Evolutionary conservation across 106 monocot genomes (phyloP).

Genomic region (Dioscorea dumetorum): DNA sequence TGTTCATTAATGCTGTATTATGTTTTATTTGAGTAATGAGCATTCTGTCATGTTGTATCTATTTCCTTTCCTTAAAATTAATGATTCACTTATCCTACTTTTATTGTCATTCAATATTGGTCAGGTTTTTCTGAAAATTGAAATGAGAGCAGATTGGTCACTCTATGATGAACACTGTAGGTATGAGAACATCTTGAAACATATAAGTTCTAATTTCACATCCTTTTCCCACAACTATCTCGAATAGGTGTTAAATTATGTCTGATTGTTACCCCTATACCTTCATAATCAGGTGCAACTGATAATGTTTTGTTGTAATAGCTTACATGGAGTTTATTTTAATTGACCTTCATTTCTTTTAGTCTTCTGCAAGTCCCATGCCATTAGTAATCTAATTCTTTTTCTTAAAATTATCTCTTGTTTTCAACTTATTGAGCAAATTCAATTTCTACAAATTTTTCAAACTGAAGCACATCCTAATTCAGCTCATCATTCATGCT

Average conservation of each 20-base stretch:
- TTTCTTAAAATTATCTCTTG: too few species aligned
- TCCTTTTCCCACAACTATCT: neutral
- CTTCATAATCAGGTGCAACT: neutral
- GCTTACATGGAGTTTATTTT: neutral
- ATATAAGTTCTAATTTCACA: neutral
- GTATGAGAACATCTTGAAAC: conserved; percentile 11
- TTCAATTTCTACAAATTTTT: too few species aligned
- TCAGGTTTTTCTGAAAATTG: conserved; percentile 54
- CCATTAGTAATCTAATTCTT: too few species aligned
- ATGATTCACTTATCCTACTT: too few species aligned
- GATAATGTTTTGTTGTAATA: too few species aligned
- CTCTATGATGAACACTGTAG: conserved; percentile 64
- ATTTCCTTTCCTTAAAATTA: neutral
- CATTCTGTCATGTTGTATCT: neutral
- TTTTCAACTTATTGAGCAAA: too few species aligned
- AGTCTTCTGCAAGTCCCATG: too few species aligned
- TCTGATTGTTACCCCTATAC: neutral
- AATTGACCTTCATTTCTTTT: neutral
- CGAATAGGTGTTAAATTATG: neutral
- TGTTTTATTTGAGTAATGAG: neutral
- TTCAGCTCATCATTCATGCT: too few species aligned
- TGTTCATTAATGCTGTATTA: too few species aligned
- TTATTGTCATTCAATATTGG: neutral
- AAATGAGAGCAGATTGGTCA: conserved; percentile 56
- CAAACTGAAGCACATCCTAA: too few species aligned